Conservation (phyloP, 2,329 filamentous ascomycete species). For the Paecilomyces sp. region DNA sequence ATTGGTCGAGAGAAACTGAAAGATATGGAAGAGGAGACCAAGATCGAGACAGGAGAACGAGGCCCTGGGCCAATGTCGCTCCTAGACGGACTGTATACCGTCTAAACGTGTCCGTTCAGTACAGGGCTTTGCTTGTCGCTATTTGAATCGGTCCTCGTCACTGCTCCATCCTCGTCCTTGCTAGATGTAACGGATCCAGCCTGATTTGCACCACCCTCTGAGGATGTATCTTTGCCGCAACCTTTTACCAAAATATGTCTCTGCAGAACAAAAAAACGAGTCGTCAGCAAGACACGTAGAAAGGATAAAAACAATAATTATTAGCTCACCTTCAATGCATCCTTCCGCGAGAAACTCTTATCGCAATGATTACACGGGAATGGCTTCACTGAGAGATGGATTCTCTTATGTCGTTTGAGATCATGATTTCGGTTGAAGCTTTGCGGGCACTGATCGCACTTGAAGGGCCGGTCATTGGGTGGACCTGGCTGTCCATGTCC, state of each 20-base stretch:
- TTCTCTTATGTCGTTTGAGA: slow-evolving; percentile 89
- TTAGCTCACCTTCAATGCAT: slow-evolving; percentile 79
- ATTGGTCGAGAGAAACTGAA: neutral
- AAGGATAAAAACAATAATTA: slow-evolving; percentile 6
- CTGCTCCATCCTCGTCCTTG: neutral
- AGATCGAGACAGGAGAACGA: neutral
- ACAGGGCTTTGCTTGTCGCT: neutral
- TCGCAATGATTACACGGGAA: slow-evolving; percentile 88
- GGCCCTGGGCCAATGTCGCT: neutral
- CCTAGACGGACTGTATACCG: neutral
- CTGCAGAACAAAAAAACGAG: slow-evolving; percentile 27
- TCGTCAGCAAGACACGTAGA: neutral
- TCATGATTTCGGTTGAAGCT: slow-evolving; percentile 97
- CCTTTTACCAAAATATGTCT: slow-evolving; percentile 59
- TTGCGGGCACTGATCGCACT: slow-evolving; percentile 85
- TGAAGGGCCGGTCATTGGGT: slow-evolving; percentile 78
- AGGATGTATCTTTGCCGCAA: slow-evolving; percentile 41
- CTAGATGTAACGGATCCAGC: neutral
- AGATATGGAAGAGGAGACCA: neutral
- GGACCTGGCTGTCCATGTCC: slow-evolving; percentile 47
- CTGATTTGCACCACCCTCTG: neutral
- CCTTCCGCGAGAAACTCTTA: slow-evolving; percentile 94
- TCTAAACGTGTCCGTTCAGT: neutral
- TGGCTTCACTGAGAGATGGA: slow-evolving; percentile 91
- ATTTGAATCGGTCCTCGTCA: neutral